phyloP scores from a whole-genome alignment of 306 rosid genomes.

The Lablab purpureus region DNA sequence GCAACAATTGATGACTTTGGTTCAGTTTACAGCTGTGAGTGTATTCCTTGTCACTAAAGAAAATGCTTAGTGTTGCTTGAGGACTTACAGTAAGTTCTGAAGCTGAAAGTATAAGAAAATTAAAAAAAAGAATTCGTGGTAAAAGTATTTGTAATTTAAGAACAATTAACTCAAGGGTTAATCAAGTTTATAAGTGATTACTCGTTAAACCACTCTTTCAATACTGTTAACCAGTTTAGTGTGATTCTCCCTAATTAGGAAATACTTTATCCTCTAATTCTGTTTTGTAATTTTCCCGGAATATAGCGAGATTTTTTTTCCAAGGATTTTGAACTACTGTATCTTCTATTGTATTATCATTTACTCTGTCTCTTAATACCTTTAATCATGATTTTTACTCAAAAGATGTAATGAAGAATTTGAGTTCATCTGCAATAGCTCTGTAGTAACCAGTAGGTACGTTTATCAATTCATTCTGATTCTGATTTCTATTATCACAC shows the following conservation, averaged over 20 bases:
- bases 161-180: conserved; percentile 20
- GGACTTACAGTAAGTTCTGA: conserved; percentile 19
- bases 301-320: conserved; percentile 4
- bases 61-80: conserved; percentile 21
- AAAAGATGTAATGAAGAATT: conserved; percentile 16
- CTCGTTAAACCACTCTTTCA: conserved; percentile 15
- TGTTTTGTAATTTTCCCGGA: conserved; percentile 4
- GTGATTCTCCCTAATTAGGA: conserved; percentile 1
- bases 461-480: not conserved
- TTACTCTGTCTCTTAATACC: not conserved
- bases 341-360: not conserved
- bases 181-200: conserved; percentile 18
- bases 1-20: conserved; percentile 69
- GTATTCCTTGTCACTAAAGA: conserved; percentile 20
- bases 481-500: conserved; percentile 20
- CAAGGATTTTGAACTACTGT: conserved; percentile 24
- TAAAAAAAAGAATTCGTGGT: not conserved
- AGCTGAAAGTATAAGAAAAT: conserved; percentile 24
- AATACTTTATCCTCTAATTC: conserved; percentile 5
- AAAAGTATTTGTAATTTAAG: conserved; percentile 24
- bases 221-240: conserved; percentile 13
- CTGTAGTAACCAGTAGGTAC: conserved; percentile 1
- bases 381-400: conserved; percentile 22
- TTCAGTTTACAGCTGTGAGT: conserved; percentile 82
- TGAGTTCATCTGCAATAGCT: conserved; percentile 4